These are phyloP conservation scores for Pichia sp. DNA, from an alignment of 1,139 yeast species.

Conservation along the genomic window DNA sequence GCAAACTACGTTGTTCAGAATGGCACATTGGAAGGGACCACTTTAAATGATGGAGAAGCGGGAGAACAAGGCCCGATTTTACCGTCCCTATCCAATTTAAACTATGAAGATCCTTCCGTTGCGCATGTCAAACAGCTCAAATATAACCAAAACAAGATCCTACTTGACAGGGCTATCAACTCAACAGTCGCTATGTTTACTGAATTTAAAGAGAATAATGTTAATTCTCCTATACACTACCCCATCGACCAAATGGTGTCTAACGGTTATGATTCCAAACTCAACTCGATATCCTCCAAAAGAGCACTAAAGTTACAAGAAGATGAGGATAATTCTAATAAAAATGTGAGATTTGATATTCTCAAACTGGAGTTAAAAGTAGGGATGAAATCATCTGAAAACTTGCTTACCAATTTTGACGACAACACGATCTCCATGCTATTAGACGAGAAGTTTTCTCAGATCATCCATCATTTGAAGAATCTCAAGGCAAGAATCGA, in stretches of 20 bases:
- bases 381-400: slow-evolving; percentile 47
- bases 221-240: slow-evolving; percentile 59
- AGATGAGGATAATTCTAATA: not conserved
- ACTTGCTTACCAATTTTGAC: slow-evolving; percentile 51
- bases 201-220: slow-evolving; percentile 55
- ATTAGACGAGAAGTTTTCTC: slow-evolving; percentile 59
- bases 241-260: slow-evolving; percentile 44
- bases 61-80: not conserved
- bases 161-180: slow-evolving; percentile 60
- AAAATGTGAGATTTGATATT: slow-evolving; percentile 44
- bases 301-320: slow-evolving; percentile 48
- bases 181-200: slow-evolving; percentile 51
- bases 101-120: slow-evolving; percentile 21
- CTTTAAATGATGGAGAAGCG: slow-evolving; percentile 25
- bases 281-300: slow-evolving; percentile 47
- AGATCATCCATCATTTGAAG: slow-evolving; percentile 62
- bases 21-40: slow-evolving; percentile 28
- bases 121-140: slow-evolving; percentile 60
- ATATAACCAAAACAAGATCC: slow-evolving; percentile 62
- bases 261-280: slow-evolving; percentile 32
- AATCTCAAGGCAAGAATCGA: slow-evolving; percentile 80
- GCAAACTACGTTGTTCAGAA: slow-evolving; percentile 21
- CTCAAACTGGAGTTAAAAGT: slow-evolving; percentile 61
- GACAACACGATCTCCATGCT: slow-evolving; percentile 61
- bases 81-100: not conserved